Percentiles rank a stretch among this genome's conserved stretches.
Conservation (phyloP, 257 asterid species). For the Nicotiana knightiana region DNA sequence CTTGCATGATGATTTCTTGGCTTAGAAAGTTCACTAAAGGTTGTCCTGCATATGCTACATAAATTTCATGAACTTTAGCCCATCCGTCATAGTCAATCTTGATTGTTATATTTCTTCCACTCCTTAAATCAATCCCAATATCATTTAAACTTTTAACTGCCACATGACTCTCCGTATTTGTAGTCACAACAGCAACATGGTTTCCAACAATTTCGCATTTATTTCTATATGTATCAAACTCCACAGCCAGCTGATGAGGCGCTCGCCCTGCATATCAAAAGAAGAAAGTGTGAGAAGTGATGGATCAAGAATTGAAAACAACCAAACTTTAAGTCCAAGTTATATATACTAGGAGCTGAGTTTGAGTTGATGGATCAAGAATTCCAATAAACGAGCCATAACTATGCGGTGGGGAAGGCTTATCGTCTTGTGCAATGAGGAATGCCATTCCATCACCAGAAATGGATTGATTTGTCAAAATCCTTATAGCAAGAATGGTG, state of each 20-base stretch:
- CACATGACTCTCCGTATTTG: slow-evolving; percentile 42
- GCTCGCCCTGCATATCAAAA: slow-evolving; percentile 31
- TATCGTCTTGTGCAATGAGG: slow-evolving; percentile 34
- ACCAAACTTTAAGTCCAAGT: background rate
- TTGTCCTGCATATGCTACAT: slow-evolving; percentile 35
- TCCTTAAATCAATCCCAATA: slow-evolving; percentile 37
- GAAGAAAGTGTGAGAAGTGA: background rate
- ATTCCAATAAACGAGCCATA: slow-evolving; percentile 60
- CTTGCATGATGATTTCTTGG: slow-evolving; percentile 38
- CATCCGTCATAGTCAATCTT: slow-evolving; percentile 52
- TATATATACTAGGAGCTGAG: slow-evolving; percentile 14
- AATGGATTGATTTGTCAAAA: slow-evolving; percentile 31
- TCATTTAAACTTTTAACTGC: slow-evolving; percentile 43
- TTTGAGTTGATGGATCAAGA: slow-evolving; percentile 64
- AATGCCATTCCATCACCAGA: slow-evolving; percentile 32
- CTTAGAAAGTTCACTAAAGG: slow-evolving; percentile 25
- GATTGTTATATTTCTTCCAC: slow-evolving; percentile 37
- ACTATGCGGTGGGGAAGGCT: slow-evolving; percentile 54
- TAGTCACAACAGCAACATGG: slow-evolving; percentile 53
- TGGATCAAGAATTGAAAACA: background rate
- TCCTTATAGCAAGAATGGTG: slow-evolving; percentile 41
- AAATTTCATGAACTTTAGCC: slow-evolving; percentile 33
- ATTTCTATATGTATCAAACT: slow-evolving; percentile 52
- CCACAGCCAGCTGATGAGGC: slow-evolving; percentile 51
- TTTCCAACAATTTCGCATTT: slow-evolving; percentile 44